These are phyloP conservation scores for Cyberlindnera petersonii DNA, from an alignment of 805 yeast species.

Conservation along the genomic window DNA sequence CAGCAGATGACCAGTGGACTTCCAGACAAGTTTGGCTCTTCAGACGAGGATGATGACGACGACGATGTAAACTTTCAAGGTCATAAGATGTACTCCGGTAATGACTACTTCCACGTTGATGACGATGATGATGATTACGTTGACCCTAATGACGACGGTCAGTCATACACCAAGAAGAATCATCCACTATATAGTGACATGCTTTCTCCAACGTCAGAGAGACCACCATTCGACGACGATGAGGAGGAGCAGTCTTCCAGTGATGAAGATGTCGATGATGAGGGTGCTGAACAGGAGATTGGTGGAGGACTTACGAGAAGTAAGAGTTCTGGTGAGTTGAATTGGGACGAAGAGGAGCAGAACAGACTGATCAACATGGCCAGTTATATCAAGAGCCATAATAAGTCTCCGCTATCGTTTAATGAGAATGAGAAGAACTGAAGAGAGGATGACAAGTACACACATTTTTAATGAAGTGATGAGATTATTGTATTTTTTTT, in stretches of 20 bases:
- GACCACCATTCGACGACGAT: slow-evolving; percentile 23
- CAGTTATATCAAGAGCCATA: slow-evolving; percentile 26
- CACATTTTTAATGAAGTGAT: not conserved
- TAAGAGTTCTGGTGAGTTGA: slow-evolving; percentile 35
- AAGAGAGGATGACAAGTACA: slow-evolving; percentile 10
- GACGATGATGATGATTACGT: slow-evolving; percentile 65
- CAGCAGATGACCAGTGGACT: slow-evolving; percentile 61
- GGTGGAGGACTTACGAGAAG: slow-evolving; percentile 33
- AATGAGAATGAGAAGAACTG: slow-evolving; percentile 6
- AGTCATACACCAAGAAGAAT: slow-evolving; percentile 58
- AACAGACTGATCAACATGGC: slow-evolving; percentile 30
- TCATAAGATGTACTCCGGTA: slow-evolving; percentile 13
- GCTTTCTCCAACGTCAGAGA: slow-evolving; percentile 27
- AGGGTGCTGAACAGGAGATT: slow-evolving; percentile 31
- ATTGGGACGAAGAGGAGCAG: slow-evolving; percentile 33
- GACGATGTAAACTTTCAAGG: slow-evolving; percentile 21
- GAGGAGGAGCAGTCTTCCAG: slow-evolving; percentile 21
- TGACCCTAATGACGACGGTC: slow-evolving; percentile 81
- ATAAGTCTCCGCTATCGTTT: slow-evolving; percentile 4
- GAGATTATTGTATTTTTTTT: too few species aligned
- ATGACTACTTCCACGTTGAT: slow-evolving; percentile 21
- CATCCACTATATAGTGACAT: slow-evolving; percentile 51
- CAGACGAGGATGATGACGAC: slow-evolving; percentile 40
- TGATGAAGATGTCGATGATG: slow-evolving; percentile 26
- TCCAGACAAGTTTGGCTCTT: slow-evolving; percentile 56